Evolutionary conservation across 2,329 filamentous ascomycete species (phyloP).

Genomic region (Fusarium torreyae): DNA sequence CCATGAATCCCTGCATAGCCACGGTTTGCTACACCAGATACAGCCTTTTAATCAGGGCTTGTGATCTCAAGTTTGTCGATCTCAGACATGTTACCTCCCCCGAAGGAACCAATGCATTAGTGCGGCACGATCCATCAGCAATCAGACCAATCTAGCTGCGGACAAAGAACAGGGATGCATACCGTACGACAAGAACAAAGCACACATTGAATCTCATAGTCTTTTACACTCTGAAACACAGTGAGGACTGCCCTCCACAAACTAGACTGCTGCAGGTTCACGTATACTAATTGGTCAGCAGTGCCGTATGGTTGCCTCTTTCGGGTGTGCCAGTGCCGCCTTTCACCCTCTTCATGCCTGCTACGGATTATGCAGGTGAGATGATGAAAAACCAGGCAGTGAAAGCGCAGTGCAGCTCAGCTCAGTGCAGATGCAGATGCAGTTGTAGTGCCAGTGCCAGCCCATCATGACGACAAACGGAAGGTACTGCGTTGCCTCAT

Average conservation of each 20-base stretch:
- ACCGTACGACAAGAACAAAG: not conserved
- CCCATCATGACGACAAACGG: not conserved
- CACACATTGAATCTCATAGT: not conserved
- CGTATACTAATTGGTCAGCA: constrained; percentile 8
- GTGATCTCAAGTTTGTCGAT: not conserved
- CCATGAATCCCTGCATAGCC: no score
- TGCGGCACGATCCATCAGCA: not conserved
- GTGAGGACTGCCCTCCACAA: no score
- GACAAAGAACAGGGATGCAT: not conserved
- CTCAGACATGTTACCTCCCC: not conserved
- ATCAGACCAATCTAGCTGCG: not conserved
- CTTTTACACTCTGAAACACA: not conserved
- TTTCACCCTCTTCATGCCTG: not conserved
- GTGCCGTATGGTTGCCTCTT: constrained; percentile 5
- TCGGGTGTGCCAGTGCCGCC: not conserved
- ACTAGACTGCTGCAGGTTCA: constrained; percentile 4
- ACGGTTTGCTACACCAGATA: not conserved
- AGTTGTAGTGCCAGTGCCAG: not conserved
- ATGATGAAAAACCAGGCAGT: not conserved
- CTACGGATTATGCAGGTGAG: constrained; percentile 5
- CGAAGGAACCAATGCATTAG: not conserved
- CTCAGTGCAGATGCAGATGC: not conserved
- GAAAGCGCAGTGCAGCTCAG: not conserved
- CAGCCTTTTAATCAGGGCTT: not conserved
- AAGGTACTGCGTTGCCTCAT: not conserved